These are phyloP conservation scores for Talaromyces liani DNA, from an alignment of 495 filamentous ascomycete species.

Conservation along the genomic window DNA sequence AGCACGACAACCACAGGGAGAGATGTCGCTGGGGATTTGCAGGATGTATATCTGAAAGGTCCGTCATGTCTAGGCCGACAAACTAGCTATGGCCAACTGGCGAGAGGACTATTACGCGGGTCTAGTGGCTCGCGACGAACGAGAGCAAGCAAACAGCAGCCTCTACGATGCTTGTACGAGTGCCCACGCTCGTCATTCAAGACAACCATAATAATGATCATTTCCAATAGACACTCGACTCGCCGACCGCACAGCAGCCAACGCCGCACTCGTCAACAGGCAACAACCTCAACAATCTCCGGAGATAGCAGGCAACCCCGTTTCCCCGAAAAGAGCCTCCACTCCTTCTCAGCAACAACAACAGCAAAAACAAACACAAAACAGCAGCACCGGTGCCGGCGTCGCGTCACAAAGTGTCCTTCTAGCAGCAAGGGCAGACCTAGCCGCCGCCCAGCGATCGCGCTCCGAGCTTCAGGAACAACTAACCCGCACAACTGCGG, in stretches of 20 bases:
- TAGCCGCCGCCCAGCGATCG: slow-evolving; percentile 67
- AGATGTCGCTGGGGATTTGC: neutral
- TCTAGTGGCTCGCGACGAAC: slow-evolving; percentile 46
- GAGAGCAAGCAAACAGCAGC: slow-evolving; percentile 47
- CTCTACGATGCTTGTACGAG: slow-evolving; percentile 53
- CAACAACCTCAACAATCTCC: slow-evolving; percentile 34
- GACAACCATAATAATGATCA: neutral
- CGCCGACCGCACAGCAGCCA: slow-evolving; percentile 52
- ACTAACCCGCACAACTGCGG: slow-evolving; percentile 50
- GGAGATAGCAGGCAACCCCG: neutral
- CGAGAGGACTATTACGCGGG: slow-evolving; percentile 48
- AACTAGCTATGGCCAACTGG: slow-evolving; percentile 43
- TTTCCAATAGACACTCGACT: slow-evolving; percentile 55
- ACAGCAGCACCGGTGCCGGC: slow-evolving; percentile 1
- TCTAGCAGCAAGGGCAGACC: slow-evolving; percentile 50
- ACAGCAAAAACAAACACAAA: slow-evolving; percentile 12
- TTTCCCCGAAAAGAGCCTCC: slow-evolving; percentile 10
- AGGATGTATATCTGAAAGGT: neutral
- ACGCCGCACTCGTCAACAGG: slow-evolving; percentile 1
- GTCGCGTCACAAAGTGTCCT: slow-evolving; percentile 27
- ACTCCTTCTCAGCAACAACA: slow-evolving; percentile 14
- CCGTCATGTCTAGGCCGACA: neutral
- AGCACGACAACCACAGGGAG: neutral
- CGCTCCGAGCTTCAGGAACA: slow-evolving; percentile 56
- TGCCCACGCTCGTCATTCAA: neutral